Conservation (phyloP, 768 basidiomycete species). For the Mycena latifolia region DNA sequence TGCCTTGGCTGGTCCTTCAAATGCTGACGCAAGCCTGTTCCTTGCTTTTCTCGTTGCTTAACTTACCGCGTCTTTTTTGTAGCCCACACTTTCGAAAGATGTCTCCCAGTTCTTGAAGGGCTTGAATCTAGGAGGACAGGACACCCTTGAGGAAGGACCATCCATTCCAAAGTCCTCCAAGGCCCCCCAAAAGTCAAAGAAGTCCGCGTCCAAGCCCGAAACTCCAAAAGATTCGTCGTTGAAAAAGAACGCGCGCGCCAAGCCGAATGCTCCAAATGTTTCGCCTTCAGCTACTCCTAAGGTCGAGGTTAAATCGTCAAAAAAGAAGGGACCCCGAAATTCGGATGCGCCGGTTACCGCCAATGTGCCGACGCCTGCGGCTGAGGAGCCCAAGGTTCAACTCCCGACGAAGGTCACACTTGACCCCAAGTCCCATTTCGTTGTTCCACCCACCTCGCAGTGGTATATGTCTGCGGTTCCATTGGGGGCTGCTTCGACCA, state of each 20-base stretch:
- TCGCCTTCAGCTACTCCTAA: not conserved
- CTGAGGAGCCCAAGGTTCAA: constrained; percentile 38
- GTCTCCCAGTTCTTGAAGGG: constrained; percentile 60
- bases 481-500: constrained; percentile 47
- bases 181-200: constrained; percentile 18
- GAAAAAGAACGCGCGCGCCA: constrained; percentile 25
- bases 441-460: constrained; percentile 56
- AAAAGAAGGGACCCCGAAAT: constrained; percentile 37
- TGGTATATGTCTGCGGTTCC: constrained; percentile 67
- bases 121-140: constrained; percentile 46
- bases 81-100: constrained; percentile 59
- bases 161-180: constrained; percentile 36
- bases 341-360: constrained; percentile 24
- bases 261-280: constrained; percentile 22
- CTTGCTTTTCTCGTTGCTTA: not conserved
- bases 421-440: constrained; percentile 53
- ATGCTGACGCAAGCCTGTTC: constrained; percentile 47
- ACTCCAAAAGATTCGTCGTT: constrained; percentile 31
- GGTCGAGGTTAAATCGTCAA: constrained; percentile 28
- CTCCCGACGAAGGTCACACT: constrained; percentile 51
- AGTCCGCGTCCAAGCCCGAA: constrained; percentile 13
- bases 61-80: constrained; percentile 9
- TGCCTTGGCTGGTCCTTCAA: constrained; percentile 41
- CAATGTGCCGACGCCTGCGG: constrained; percentile 10
- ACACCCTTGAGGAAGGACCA: constrained; percentile 11